A percentile compares a stretch with the other conserved stretches of the same genome.
Evolutionary conservation across 768 basidiomycete genomes (phyloP).

Genomic region (Inosperma sp.): DNA sequence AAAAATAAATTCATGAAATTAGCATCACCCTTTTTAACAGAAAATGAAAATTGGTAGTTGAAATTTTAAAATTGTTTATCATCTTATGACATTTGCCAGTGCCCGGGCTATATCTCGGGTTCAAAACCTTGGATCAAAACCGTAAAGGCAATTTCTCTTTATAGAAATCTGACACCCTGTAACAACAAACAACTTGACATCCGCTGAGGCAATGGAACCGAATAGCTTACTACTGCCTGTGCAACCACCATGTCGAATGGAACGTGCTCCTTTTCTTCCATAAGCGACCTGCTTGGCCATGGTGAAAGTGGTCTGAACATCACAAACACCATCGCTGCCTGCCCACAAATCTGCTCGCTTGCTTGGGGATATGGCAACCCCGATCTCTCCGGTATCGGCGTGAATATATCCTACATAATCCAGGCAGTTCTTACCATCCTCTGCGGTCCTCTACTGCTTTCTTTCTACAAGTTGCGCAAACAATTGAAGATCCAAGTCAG

Average conservation of each 20-base stretch:
- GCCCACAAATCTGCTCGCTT: slow-evolving; percentile 14
- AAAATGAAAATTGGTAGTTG: too few relatives aligned
- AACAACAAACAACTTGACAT: too few relatives aligned
- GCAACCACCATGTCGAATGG: slow-evolving; percentile 5
- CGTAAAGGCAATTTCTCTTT: too few relatives aligned
- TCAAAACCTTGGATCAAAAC: too few relatives aligned
- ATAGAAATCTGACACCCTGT: too few relatives aligned
- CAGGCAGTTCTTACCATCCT: slow-evolving; percentile 15
- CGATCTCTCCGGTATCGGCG: slow-evolving; percentile 17
- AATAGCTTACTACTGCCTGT: too few relatives aligned
- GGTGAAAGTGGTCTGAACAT: slow-evolving; percentile 7
- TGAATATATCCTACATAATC: slow-evolving; percentile 17
- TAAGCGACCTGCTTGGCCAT: slow-evolving; percentile 6
- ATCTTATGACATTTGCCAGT: too few relatives aligned
- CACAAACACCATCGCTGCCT: slow-evolving; percentile 8
- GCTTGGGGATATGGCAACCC: slow-evolving; percentile 19
- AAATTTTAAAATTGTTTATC: too few relatives aligned
- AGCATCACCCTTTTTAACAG: too few relatives aligned
- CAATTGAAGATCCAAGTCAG: slow-evolving; percentile 3
- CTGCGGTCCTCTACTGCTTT: slow-evolving; percentile 13
- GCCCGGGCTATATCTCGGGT: too few relatives aligned
- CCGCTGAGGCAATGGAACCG: too few relatives aligned
- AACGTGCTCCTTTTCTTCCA: slow-evolving; percentile 7
- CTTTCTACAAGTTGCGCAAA: slow-evolving; percentile 9
- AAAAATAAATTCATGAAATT: too few relatives aligned